These are phyloP conservation scores for Morella rubra DNA, from an alignment of 306 rosid species.

Conservation along the genomic window DNA sequence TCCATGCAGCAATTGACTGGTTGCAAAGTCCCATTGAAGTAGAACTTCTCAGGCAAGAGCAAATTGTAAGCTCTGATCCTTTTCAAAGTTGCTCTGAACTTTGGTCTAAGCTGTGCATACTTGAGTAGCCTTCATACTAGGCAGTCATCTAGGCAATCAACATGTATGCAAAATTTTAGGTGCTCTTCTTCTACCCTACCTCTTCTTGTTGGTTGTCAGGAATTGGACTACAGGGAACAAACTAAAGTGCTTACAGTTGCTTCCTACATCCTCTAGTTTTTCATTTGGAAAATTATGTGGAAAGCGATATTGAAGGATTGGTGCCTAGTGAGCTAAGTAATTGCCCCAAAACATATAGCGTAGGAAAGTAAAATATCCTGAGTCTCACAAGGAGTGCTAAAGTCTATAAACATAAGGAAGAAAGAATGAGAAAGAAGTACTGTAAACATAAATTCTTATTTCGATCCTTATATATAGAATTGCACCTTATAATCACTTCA, in stretches of 20 bases:
- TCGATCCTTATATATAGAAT: no score
- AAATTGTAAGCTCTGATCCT: not conserved
- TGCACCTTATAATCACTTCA: no score
- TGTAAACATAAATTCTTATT: no score
- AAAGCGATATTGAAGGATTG: not conserved
- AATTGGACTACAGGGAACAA: no score
- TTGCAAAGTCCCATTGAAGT: not conserved
- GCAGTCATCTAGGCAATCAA: not conserved
- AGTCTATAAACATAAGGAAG: no score
- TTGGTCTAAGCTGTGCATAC: not conserved
- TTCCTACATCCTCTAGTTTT: not conserved
- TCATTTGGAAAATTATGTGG: not conserved
- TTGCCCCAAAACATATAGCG: not conserved
- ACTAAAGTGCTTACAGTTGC: no score
- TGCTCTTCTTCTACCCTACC: not conserved
- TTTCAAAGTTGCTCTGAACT: not conserved
- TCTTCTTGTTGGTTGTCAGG: no score
- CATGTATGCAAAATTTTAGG: not conserved
- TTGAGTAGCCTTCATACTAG: not conserved
- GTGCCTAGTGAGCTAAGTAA: not conserved
- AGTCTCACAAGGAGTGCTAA: no score
- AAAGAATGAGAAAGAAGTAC: no score
- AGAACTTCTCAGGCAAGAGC: not conserved
- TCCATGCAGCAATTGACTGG: not conserved
- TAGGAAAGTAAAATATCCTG: not conserved